These are phyloP conservation scores for Apiotrichum mycotoxinovorans DNA, from an alignment of 1,284 basidiomycete genomes.

Conservation along the genomic window DNA sequence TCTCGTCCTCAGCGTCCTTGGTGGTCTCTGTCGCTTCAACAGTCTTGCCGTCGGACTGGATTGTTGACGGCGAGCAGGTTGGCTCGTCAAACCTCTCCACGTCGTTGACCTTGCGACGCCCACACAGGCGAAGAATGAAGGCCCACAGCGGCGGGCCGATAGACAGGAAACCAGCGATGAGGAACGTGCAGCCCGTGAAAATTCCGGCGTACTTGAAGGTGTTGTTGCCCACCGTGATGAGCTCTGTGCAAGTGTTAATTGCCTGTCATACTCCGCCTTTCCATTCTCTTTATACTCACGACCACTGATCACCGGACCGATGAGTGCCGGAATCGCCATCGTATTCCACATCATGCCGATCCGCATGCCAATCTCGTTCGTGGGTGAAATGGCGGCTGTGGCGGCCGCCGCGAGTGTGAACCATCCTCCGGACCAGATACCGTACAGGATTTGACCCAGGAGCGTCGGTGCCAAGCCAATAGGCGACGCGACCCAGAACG, in stretches of 20 bases:
- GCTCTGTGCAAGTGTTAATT: slow-evolving; percentile 12
- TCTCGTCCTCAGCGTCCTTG: too few species aligned
- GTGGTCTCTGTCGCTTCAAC: background rate
- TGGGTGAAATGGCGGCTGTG: slow-evolving; percentile 12
- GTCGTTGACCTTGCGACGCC: background rate
- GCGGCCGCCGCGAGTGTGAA: slow-evolving; percentile 39
- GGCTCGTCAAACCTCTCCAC: background rate
- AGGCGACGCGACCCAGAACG: slow-evolving; percentile 19
- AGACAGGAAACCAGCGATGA: slow-evolving; percentile 24
- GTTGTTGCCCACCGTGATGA: slow-evolving; percentile 21
- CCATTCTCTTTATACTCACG: slow-evolving; percentile 21
- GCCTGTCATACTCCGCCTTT: background rate
- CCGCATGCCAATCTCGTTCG: slow-evolving; percentile 33
- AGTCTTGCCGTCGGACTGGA: slow-evolving; percentile 2
- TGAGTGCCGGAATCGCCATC: slow-evolving; percentile 30
- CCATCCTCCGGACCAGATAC: slow-evolving; percentile 38
- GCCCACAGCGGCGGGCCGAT: slow-evolving; percentile 13
- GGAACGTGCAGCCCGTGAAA: slow-evolving; percentile 30
- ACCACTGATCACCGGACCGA: slow-evolving; percentile 23
- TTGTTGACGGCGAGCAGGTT: background rate
- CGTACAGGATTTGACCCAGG: slow-evolving; percentile 44
- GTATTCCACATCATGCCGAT: slow-evolving; percentile 46
- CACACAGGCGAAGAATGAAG: background rate
- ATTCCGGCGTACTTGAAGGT: slow-evolving; percentile 34
- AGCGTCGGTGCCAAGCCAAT: slow-evolving; percentile 13